Conservation (phyloP, 2,329 filamentous ascomycete genomes). For the Colletotrichum horii region DNA sequence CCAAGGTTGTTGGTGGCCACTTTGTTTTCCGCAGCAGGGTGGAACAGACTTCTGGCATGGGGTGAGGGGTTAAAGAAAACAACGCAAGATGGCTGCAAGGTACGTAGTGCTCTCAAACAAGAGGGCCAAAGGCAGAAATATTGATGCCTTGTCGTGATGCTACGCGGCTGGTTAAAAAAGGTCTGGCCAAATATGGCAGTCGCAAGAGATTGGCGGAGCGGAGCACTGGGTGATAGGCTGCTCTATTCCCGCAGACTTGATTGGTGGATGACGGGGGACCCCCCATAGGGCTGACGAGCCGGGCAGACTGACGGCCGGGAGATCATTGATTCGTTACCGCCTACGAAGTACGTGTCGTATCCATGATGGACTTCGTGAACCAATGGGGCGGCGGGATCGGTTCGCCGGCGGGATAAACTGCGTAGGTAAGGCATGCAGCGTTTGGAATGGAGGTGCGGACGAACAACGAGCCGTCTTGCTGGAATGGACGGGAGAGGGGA, state of each 20-base stretch:
- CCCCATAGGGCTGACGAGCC: slow-evolving; percentile 17
- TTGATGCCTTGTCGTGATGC: slow-evolving; percentile 16
- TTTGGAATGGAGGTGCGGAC: not conserved
- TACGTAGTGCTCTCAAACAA: not conserved
- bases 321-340: slow-evolving; percentile 1
- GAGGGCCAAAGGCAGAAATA: not conserved
- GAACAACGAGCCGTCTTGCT: not conserved
- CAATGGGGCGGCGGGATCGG: not conserved
- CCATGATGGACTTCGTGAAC: not conserved
- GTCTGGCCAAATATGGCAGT: not conserved
- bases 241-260: slow-evolving; percentile 12
- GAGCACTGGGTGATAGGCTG: slow-evolving; percentile 19
- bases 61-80: not conserved
- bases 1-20: not conserved
- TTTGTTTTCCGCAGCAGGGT: not conserved
- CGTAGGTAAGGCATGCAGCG: not conserved
- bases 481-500: not conserved
- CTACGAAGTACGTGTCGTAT: slow-evolving; percentile 5
- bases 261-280: not conserved
- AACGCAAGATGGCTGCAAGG: not conserved
- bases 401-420: not conserved
- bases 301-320: slow-evolving; percentile 4
- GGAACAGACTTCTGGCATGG: not conserved
- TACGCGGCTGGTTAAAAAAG: not conserved
- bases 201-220: slow-evolving; percentile 7